Conservation (phyloP, 2,329 filamentous ascomycete genomes). For the Scedosporium minutisporum region DNA sequence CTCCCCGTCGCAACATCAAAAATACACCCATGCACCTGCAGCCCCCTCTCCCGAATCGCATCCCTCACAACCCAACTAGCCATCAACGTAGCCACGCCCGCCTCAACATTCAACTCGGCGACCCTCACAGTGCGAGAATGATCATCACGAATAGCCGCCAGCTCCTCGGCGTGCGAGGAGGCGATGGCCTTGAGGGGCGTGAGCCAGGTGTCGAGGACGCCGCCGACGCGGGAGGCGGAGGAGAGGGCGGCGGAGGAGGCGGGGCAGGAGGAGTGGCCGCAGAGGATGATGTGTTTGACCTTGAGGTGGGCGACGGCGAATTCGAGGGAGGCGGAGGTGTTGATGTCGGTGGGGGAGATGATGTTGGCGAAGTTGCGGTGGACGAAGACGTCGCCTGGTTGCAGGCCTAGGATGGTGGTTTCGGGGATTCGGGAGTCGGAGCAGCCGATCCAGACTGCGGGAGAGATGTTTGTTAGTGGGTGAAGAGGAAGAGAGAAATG, state of each 20-base stretch:
- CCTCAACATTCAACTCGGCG: slow-evolving; percentile 67
- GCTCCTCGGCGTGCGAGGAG: slow-evolving; percentile 40
- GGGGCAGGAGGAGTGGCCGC: slow-evolving; percentile 59
- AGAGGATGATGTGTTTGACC: slow-evolving; percentile 61
- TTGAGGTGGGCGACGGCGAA: slow-evolving; percentile 66
- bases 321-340: slow-evolving; percentile 65
- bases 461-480: not conserved
- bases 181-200: slow-evolving; percentile 38
- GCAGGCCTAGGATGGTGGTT: slow-evolving; percentile 67
- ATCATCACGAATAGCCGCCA: slow-evolving; percentile 43
- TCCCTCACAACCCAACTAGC: slow-evolving; percentile 60
- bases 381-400: slow-evolving; percentile 78
- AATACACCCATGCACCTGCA: slow-evolving; percentile 69
- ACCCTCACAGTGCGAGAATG: slow-evolving; percentile 49
- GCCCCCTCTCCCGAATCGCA: slow-evolving; percentile 58
- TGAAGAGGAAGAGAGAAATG: not conserved
- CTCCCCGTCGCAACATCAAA: slow-evolving; percentile 52
- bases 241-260: slow-evolving; percentile 52
- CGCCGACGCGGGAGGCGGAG: slow-evolving; percentile 33
- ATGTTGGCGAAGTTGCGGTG: slow-evolving; percentile 90
- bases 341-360: slow-evolving; percentile 64
- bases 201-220: slow-evolving; percentile 46
- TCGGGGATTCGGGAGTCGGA: slow-evolving; percentile 79
- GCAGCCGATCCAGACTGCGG: slow-evolving; percentile 71
- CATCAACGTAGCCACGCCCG: slow-evolving; percentile 57